Percentiles rank a stretch among this genome's conserved stretches.
These are phyloP conservation scores for Collybiopsis confluens DNA, from an alignment of 768 basidiomycete species.

Conservation along the genomic window DNA sequence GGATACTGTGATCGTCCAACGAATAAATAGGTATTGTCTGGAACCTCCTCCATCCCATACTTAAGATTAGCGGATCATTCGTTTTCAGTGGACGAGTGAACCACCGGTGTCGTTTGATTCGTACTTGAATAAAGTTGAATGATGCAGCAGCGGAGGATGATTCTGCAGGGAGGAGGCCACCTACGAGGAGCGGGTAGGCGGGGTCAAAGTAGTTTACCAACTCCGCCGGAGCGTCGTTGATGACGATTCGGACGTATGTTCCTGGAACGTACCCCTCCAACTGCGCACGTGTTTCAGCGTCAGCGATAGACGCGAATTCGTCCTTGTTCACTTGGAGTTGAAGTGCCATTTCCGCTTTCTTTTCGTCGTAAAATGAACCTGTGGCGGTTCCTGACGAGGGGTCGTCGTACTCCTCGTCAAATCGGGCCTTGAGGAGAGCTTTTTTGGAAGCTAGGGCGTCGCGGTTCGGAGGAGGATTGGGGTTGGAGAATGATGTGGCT, in stretches of 20 bases:
- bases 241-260: constrained; percentile 88
- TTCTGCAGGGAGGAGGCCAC: constrained; percentile 86
- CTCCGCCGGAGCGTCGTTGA: constrained; percentile 81
- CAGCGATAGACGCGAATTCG: constrained; percentile 73
- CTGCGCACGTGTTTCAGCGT: constrained; percentile 70
- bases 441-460: constrained; percentile 79
- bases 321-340: constrained; percentile 79
- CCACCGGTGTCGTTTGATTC: constrained; percentile 97
- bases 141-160: constrained; percentile 41
- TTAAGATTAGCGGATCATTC: constrained; percentile 94
- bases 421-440: constrained; percentile 87
- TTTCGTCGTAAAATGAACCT: constrained; percentile 84
- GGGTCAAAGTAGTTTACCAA: constrained; percentile 93
- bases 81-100: constrained; percentile 88
- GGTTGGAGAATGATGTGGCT: constrained; percentile 15
- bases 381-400: constrained; percentile 53
- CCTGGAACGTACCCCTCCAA: constrained; percentile 93
- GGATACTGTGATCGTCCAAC: constrained; percentile 94
- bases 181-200: constrained; percentile 84
- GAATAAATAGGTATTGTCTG: constrained; percentile 95
- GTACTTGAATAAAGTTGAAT: constrained; percentile 91
- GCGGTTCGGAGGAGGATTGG: constrained; percentile 31
- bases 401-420: constrained; percentile 96
- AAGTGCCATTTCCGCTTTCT: constrained; percentile 86
- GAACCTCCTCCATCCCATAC: constrained; percentile 97